Conservation (phyloP, 495 filamentous ascomycete species). For the Xylaria telfairii region DNA sequence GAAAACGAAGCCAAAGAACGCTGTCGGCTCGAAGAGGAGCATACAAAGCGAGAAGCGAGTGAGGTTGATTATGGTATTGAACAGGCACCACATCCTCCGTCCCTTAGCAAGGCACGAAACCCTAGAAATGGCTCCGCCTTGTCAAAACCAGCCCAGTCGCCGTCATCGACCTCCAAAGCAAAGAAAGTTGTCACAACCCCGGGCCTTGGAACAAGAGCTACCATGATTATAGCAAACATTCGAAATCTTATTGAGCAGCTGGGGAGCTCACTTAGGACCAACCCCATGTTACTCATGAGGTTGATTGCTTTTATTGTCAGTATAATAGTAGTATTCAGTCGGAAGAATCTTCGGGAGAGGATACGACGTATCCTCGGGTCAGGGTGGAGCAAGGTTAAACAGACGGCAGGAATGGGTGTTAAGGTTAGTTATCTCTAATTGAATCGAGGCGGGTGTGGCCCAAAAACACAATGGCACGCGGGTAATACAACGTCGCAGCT, state of each 20-base stretch:
- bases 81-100: slow-evolving; percentile 50
- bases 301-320: slow-evolving; percentile 83
- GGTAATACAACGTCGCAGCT: slow-evolving; percentile 5
- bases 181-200: slow-evolving; percentile 43
- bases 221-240: slow-evolving; percentile 58
- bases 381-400: slow-evolving; percentile 82
- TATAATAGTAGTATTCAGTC: slow-evolving; percentile 76
- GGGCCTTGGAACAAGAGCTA: slow-evolving; percentile 56
- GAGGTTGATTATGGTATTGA: slow-evolving; percentile 57
- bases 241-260: slow-evolving; percentile 68
- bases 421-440: slow-evolving; percentile 93
- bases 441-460: slow-evolving; percentile 21
- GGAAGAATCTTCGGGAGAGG: slow-evolving; percentile 76
- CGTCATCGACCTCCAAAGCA: slow-evolving; percentile 36
- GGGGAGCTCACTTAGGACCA: slow-evolving; percentile 66
- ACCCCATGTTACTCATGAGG: slow-evolving; percentile 75
- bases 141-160: slow-evolving; percentile 33
- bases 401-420: slow-evolving; percentile 93
- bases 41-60: slow-evolving; percentile 45
- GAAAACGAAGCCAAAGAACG: slow-evolving; percentile 63
- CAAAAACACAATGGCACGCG: not conserved
- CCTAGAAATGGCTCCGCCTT: slow-evolving; percentile 37
- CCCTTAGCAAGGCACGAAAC: slow-evolving; percentile 61
- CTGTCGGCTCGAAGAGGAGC: slow-evolving; percentile 52
- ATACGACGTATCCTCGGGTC: slow-evolving; percentile 68